Evolutionary conservation across 139 green algal genomes (phyloP), one percentile per base, ranked within the genome.

Genomic region (Astrephomene gubernaculifera): DNA sequence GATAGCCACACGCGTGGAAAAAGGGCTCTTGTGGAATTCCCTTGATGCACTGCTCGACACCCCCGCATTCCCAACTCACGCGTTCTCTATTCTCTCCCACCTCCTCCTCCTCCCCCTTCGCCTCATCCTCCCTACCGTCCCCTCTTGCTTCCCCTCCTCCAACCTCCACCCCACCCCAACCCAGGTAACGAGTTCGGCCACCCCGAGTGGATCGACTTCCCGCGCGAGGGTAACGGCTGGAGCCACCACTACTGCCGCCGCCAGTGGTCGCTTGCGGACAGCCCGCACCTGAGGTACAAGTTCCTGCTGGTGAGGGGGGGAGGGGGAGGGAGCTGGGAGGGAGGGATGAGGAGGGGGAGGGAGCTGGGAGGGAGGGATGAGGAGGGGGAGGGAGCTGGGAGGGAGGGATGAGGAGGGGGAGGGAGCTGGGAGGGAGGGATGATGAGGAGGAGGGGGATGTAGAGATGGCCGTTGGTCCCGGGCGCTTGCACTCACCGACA

Each of bases 141-240:
- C n/a, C n/a, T n/a, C n/a, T n/a, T n/a, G n/a, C n/a, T 57, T 57
- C 17, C 49, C 17, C 17, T 57, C 17, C 43, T 29, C 17, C 22
- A 67, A 67, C 57, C 57, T 6, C 57, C 57, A n/a, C 57, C 19
- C 17, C 14, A 17, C 57, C n/a, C 65, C 25, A 2, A 9, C 29
- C 3, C 78, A 84, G 78, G 96, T 71, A 98, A 99, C 82, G 96
- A 98, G 90, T 99, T 98, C 85, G 96, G 96, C 0, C 96, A 98
- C 91, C 97, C 88, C 2, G 97, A 99, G 90, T 99, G 97, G 97
- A 94, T 99, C 33, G 97, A 99, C 89, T 98, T 98, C 60, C 95
- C 95, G 1, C 91, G 96, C 2, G 97, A 99, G 41, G 97, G 97
- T 80, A 99, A 99, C 87, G 84, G 88, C 65, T 99, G 97, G 97